phyloP scores from a whole-genome alignment of 805 yeast genomes.

The Yarrowia phangngaensis region DNA sequence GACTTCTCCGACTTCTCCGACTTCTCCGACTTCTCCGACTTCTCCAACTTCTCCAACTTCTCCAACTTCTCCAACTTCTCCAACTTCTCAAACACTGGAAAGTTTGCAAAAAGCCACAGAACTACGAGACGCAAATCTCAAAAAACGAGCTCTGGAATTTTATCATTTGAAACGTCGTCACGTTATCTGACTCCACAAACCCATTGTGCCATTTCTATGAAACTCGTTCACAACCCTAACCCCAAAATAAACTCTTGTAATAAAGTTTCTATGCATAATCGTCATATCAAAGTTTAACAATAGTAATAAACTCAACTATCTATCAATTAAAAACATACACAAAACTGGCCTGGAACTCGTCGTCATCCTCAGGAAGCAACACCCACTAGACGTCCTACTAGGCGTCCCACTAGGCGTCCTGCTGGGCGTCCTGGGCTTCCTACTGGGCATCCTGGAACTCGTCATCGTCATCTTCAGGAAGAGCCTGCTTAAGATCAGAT shows the following conservation, averaged over 20 bases:
- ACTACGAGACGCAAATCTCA: background rate
- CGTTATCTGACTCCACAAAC: background rate
- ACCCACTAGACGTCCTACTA: no score
- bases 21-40: no score
- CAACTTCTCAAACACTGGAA: no score
- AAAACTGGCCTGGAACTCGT: background rate
- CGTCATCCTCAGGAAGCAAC: no score
- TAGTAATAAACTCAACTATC: constrained; percentile 3
- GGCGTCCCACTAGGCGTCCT: no score
- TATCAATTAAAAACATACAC: constrained; percentile 7
- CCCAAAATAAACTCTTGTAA: background rate
- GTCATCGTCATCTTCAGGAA: constrained; percentile 31
- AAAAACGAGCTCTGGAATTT: constrained; percentile 8
- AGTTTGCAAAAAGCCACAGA: no score
- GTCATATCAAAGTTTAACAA: constrained; percentile 3
- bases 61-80: no score
- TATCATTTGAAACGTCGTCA: constrained; percentile 1
- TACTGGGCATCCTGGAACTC: constrained; percentile 35
- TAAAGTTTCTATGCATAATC: background rate
- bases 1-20: no score
- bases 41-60: no score
- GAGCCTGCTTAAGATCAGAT: constrained; percentile 29
- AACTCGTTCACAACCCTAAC: background rate
- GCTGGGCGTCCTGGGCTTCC: no score
- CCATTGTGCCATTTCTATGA: background rate